Evolutionary conservation across 371 early-diverging fungal species (phyloP), one percentile per base, ranked within the genome.

Genomic region (Quaeritorhiza haematococci): DNA sequence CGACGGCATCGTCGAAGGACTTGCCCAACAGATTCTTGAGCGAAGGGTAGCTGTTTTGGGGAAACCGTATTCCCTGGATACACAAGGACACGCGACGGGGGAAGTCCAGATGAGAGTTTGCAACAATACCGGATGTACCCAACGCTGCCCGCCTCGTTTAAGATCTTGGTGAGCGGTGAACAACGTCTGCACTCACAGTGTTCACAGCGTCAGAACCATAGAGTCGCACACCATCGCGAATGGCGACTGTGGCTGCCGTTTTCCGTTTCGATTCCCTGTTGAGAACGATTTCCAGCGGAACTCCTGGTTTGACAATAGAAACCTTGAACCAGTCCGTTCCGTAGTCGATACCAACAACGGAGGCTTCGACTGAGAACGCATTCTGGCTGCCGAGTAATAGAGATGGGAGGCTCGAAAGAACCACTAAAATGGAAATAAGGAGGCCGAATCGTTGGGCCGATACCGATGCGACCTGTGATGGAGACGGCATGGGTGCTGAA

Each of bases 301-400:
- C 85, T 15, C 94, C 93, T 8, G 94, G 87, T 61, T 91, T 91
- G 61, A 94, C 92, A 49, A 96, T 74, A 5, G 90, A 91, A 24
- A 94, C 89, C 62, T 95, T 96, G 72, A 94, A 89, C 93, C 94
- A 96, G 55, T 96, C 93, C 0, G 91, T 85, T 51, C 98, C 98
- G 67, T 87, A 92, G 70, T 98, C 98, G 66, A 98, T 91, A 15
- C 94, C 92, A 69, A 96, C 86, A 38, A 96, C 93, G 15, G 86
- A 84, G 13, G 84, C 84, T 15, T 26, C 28, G 17, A 49, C 49
- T 8, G 42, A 6, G 28, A 57, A n/a, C n/a, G n/a, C n/a, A n/a
- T n/a, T n/a, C n/a, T n/a, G n/a, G n/a, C n/a, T n/a, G n/a, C n/a
- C n/a, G n/a, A n/a, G n/a, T n/a, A n/a, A n/a, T n/a, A n/a, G n/a